These are phyloP conservation scores for Xanthoparmelia taractica DNA, from an alignment of 495 filamentous ascomycete species.

Conservation along the genomic window DNA sequence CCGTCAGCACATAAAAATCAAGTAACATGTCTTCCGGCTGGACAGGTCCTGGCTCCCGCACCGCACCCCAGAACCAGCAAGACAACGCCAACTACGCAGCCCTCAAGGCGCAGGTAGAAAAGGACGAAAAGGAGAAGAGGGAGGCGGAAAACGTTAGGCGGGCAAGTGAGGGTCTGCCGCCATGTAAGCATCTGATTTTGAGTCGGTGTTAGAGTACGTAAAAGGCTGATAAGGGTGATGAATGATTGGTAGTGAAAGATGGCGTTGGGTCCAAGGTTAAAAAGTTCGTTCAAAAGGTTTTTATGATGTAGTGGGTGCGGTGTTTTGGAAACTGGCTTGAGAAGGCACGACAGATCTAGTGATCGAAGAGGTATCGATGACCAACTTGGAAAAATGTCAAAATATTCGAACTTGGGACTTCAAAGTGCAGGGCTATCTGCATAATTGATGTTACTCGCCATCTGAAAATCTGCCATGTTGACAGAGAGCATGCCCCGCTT, in stretches of 20 bases:
- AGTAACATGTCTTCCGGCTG: slow-evolving; percentile 16
- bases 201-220: not conserved
- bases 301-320: slow-evolving; percentile 9
- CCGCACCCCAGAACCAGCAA: slow-evolving; percentile 25
- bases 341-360: not conserved
- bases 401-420: not conserved
- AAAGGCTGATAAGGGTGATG: not conserved
- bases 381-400: not conserved
- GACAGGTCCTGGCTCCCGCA: slow-evolving; percentile 10
- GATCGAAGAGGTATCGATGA: not conserved
- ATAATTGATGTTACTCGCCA: not conserved
- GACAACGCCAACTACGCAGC: slow-evolving; percentile 35
- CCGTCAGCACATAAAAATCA: not conserved
- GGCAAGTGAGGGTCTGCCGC: slow-evolving; percentile 14
- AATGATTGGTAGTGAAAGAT: slow-evolving; percentile 17
- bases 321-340: not conserved
- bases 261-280: slow-evolving; percentile 13
- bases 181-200: slow-evolving; percentile 7
- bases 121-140: slow-evolving; percentile 35
- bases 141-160: slow-evolving; percentile 17
- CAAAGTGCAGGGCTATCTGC: not conserved
- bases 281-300: slow-evolving; percentile 1
- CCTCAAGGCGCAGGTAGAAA: slow-evolving; percentile 37
- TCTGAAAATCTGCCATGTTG: not conserved
- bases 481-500: not conserved